phyloP scores from a whole-genome alignment of 345 rosid genomes.

The Gossypium rotundifolium region DNA sequence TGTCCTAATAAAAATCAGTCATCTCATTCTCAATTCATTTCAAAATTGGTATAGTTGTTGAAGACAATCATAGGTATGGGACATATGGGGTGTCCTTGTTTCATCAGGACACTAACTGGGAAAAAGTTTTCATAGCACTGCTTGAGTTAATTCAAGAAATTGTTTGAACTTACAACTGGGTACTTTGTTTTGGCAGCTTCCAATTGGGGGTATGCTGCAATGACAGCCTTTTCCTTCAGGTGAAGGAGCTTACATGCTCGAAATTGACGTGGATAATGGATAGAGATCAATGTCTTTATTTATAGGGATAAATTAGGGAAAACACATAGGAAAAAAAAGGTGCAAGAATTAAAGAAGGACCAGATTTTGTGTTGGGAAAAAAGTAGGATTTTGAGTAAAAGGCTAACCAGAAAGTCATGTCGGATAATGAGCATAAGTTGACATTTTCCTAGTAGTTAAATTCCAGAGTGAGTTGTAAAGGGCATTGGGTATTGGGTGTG shows the following conservation, averaged over 20 bases:
- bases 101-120: neutral
- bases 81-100: neutral
- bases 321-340: neutral
- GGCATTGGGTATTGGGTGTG: neutral
- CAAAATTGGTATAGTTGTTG: neutral
- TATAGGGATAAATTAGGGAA: neutral
- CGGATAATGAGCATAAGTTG: neutral
- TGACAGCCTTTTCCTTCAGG: too few relatives aligned
- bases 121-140: neutral
- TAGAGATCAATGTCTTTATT: neutral
- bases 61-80: neutral
- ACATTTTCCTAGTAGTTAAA: neutral
- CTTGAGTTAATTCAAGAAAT: constrained; percentile 1
- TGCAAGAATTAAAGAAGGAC: neutral
- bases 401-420: constrained; percentile 6
- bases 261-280: constrained; percentile 2
- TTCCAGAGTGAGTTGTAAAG: constrained; percentile 8
- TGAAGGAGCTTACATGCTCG: neutral
- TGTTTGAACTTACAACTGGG: neutral
- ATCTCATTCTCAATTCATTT: neutral
- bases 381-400: constrained; percentile 3
- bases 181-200: neutral
- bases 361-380: constrained; percentile 12
- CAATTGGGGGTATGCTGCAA: neutral
- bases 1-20: neutral